These are phyloP conservation scores for Penicillium daleae DNA, from an alignment of 495 filamentous ascomycete genomes.

Conservation along the genomic window DNA sequence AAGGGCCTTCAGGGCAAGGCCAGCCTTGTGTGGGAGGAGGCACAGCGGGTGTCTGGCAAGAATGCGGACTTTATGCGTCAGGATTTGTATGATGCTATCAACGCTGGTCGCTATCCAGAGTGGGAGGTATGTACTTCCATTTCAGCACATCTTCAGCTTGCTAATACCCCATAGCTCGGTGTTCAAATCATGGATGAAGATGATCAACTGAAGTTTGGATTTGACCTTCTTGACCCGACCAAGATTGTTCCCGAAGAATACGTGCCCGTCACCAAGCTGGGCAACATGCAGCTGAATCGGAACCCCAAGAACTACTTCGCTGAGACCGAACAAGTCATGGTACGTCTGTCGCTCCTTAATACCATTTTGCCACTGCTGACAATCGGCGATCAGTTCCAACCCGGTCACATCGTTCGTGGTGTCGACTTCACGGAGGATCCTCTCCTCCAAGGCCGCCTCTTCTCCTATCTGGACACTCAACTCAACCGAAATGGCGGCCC, in stretches of 20 bases:
- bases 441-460: conserved; percentile 72
- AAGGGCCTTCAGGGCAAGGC: conserved; percentile 69
- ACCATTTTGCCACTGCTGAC: conserved; percentile 13
- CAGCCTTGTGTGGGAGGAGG: conserved; percentile 75
- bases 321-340: conserved; percentile 75
- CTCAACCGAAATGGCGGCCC: conserved; percentile 68
- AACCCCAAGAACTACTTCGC: conserved; percentile 81
- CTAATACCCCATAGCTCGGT: conserved; percentile 46
- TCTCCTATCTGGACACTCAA: conserved; percentile 77
- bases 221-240: conserved; percentile 75
- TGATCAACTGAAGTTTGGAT: conserved; percentile 65
- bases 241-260: conserved; percentile 75
- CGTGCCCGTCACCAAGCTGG: conserved; percentile 67
- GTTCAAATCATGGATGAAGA: conserved; percentile 78
- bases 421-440: conserved; percentile 77
- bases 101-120: conserved; percentile 63
- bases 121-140: conserved; percentile 59
- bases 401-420: conserved; percentile 64
- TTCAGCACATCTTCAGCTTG: not conserved
- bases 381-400: conserved; percentile 37
- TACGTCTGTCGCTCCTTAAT: conserved; percentile 31
- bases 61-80: conserved; percentile 72
- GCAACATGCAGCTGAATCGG: conserved; percentile 68
- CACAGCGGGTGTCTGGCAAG: conserved; percentile 67
- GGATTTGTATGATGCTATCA: conserved; percentile 74